phyloP scores from a whole-genome alignment of 192 early-diverging fungal genomes.

The Blastocladiella britannica region DNA sequence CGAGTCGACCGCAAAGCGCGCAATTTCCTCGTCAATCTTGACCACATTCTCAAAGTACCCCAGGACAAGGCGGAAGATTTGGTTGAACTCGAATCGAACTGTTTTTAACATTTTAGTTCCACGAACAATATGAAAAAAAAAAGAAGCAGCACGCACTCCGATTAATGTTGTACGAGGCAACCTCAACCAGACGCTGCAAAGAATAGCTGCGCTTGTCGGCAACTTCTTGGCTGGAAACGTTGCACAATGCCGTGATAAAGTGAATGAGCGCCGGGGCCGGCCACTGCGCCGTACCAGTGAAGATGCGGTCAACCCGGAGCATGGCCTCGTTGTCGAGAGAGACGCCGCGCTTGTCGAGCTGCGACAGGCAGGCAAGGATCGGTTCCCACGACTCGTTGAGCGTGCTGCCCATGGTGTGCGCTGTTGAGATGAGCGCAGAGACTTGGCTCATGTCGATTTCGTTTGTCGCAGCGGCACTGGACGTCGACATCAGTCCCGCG shows the following conservation, averaged over 20 bases:
- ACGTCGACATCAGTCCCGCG: background rate
- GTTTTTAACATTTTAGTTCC: constrained; percentile 6
- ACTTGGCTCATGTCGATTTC: background rate
- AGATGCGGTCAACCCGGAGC: constrained; percentile 35
- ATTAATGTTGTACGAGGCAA: constrained; percentile 42
- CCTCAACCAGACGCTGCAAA: constrained; percentile 42
- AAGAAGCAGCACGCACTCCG: constrained; percentile 37
- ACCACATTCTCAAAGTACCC: constrained; percentile 15
- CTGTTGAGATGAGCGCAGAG: background rate
- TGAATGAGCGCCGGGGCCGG: constrained; percentile 32
- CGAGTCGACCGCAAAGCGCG: constrained; percentile 34
- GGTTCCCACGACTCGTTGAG: constrained; percentile 2
- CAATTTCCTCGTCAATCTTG: constrained; percentile 8
- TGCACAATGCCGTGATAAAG: constrained; percentile 30
- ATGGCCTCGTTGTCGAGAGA: constrained; percentile 5
- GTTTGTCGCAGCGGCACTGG: no score
- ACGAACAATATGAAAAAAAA: constrained; percentile 5
- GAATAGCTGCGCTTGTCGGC: constrained; percentile 16
- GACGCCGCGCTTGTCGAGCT: constrained; percentile 5
- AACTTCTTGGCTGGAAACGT: constrained; percentile 34
- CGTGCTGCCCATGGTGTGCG: constrained; percentile 1
- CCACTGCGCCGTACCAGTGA: constrained; percentile 23
- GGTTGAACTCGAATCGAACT: constrained; percentile 3
- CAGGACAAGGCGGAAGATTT: constrained; percentile 16
- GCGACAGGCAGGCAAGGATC: constrained; percentile 1